Evolutionary conservation across 1,284 basidiomycete species (phyloP).

Genomic region (Leccinum angustisporum): DNA sequence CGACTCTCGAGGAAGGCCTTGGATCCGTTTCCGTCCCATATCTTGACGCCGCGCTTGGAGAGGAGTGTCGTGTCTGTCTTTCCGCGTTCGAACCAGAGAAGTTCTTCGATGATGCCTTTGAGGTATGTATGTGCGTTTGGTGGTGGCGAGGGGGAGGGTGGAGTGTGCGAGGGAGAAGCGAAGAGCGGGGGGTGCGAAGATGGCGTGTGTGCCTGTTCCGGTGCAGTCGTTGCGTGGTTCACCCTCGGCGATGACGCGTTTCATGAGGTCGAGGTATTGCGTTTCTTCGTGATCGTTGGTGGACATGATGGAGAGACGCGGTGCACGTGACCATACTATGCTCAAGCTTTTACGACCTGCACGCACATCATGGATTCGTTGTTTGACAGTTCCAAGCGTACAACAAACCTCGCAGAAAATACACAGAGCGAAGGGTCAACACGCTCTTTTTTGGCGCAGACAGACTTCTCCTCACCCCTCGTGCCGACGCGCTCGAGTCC

Average conservation of each 20-base stretch:
- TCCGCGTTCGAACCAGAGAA: conserved; percentile 93
- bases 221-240: conserved; percentile 85
- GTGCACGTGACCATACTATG: background rate
- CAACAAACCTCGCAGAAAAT: background rate
- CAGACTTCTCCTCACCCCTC: conserved; percentile 26
- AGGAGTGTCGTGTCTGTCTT: conserved; percentile 82
- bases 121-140: conserved; percentile 95
- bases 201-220: conserved; percentile 86
- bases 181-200: conserved; percentile 87
- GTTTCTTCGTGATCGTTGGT: conserved; percentile 61
- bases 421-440: conserved; percentile 25
- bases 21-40: conserved; percentile 98
- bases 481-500: conserved; percentile 18
- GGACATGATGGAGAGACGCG: background rate
- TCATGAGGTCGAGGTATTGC: conserved; percentile 85
- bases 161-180: conserved; percentile 80
- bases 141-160: conserved; percentile 88
- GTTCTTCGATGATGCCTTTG: conserved; percentile 90
- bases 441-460: conserved; percentile 28
- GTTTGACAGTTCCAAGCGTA: background rate
- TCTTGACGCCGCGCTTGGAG: conserved; percentile 83
- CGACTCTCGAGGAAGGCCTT: conserved; percentile 84
- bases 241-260: conserved; percentile 71
- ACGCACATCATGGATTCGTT: conserved; percentile 2
- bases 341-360: conserved; percentile 1